Base-by-base conservation (phyloP, 2,329 filamentous ascomycete species). In the Apiospora phragmitis region DNA sequence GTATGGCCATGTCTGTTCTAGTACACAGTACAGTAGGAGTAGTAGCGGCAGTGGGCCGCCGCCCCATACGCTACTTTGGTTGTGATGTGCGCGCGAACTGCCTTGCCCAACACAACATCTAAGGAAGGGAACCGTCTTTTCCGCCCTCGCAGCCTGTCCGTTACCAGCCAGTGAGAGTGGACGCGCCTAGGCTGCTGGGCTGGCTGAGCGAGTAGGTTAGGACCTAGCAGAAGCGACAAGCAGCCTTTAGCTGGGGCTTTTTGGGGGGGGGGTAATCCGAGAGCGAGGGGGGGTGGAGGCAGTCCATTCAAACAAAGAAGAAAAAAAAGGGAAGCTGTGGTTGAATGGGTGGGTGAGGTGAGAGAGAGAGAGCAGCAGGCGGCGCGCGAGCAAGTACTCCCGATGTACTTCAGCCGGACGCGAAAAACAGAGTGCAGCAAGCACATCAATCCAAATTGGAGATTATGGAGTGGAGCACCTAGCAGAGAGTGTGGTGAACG, bases 231-330 rank as follows among this genome's bases (percentile, higher is more conserved):
- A 11, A 59, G 55, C 55, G 9, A 38, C 21, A 7, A 62, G 32
- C 55, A 62, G 55, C 55, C 21, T 59, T 38, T 62, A 62, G 55
- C 55, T 62, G 55, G 55, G 55, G 51, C 51, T 32, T 59, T 59
- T 59, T 6, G 16, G 26, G 26, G 51, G 29, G 51, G 55, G 11
- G 32, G 26, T 32, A 38, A 35, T 59, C 51, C 29, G 18, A 59
- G 51, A 59, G 51, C 75, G 75, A 72, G 77, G 74, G 74, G 29
- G 38, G 41, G 65, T 67, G 38, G 65, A 43, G 65, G 65, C 26
- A 62, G 55, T 62, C 55, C 32, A 24, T 38, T 62, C 32, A 62
- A 62, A 38, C 55, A 26, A 45, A 45, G 65, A 45, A 67, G 35
- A 47, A 45, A 29, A 43, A 47, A 29, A 47, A 67, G 41, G 65